Conservation (phyloP, 2,329 filamentous ascomycete genomes). For the Harringtonia lauricola region DNA sequence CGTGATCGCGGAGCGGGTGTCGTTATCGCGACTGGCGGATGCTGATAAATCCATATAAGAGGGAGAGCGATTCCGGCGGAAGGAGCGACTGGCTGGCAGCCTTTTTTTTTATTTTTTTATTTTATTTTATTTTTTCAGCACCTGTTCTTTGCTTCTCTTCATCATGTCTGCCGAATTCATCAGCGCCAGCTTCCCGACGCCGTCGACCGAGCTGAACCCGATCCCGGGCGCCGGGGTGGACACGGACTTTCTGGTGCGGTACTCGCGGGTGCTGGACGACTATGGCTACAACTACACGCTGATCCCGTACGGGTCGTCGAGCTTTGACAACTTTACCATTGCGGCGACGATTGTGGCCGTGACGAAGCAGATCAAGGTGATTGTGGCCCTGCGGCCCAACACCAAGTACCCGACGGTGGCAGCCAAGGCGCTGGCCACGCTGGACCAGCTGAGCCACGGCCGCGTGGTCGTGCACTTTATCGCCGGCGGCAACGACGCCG, state of each 20-base stretch:
- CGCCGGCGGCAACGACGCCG: constrained; percentile 47
- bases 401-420: constrained; percentile 51
- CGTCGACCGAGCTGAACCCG: constrained; percentile 42
- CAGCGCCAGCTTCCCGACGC: constrained; percentile 43
- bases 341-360: constrained; percentile 44
- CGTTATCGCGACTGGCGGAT: too few species aligned
- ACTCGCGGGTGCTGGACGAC: constrained; percentile 46
- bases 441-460: constrained; percentile 47
- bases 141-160: too few species aligned
- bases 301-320: constrained; percentile 45
- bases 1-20: too few species aligned
- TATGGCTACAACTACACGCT: constrained; percentile 52
- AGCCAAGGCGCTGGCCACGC: constrained; percentile 48
- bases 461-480: constrained; percentile 50
- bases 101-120: too few species aligned
- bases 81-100: too few species aligned
- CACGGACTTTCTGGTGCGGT: constrained; percentile 42
- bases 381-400: constrained; percentile 51
- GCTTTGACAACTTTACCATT: constrained; percentile 45
- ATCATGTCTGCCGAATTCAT: constrained; percentile 48
- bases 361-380: constrained; percentile 49
- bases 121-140: too few species aligned
- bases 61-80: too few species aligned
- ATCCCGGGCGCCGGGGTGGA: constrained; percentile 40
- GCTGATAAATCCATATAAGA: too few species aligned